A percentile compares a stretch with the other conserved stretches of the same genome.
phyloP scores from a whole-genome alignment of 2,329 filamentous ascomycete species.

The Aschersonia sp. region DNA sequence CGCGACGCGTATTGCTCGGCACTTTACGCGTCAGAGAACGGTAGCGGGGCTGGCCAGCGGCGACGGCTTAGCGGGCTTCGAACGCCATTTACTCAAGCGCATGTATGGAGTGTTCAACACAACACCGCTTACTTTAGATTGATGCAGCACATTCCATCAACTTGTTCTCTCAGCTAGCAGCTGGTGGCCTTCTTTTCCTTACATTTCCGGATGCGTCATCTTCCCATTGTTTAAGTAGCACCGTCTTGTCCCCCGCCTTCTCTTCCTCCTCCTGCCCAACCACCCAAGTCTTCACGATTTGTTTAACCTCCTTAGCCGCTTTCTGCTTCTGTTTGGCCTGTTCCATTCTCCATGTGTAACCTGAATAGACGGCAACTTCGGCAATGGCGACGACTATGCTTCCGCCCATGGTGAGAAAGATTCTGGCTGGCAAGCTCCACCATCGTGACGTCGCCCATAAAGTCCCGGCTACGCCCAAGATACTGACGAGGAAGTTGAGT shows the following conservation, averaged over 20 bases:
- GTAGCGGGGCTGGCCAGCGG: too few relatives aligned
- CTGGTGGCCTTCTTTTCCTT: slow-evolving; percentile 10
- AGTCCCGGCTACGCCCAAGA: slow-evolving; percentile 62
- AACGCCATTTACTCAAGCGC: too few relatives aligned
- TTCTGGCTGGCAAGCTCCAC: slow-evolving; percentile 57
- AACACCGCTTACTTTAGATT: neutral
- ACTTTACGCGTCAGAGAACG: neutral
- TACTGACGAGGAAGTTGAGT: slow-evolving; percentile 78
- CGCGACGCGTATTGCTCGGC: neutral
- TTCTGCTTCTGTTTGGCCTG: slow-evolving; percentile 52
- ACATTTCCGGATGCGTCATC: slow-evolving; percentile 7
- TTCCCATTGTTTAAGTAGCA: slow-evolving; percentile 11
- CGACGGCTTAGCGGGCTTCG: too few relatives aligned
- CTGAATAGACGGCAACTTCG: slow-evolving; percentile 64
- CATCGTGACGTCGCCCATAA: slow-evolving; percentile 67
- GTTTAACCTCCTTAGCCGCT: slow-evolving; percentile 47
- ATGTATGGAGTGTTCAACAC: neutral
- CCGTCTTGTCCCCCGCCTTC: slow-evolving; percentile 7
- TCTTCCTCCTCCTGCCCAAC: slow-evolving; percentile 26
- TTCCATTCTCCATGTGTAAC: slow-evolving; percentile 57
- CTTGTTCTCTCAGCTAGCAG: neutral
- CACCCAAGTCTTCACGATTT: slow-evolving; percentile 61
- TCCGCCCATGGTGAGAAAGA: slow-evolving; percentile 59
- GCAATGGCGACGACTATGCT: slow-evolving; percentile 57
- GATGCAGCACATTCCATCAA: neutral